Base-by-base conservation (phyloP, 805 yeast species). In the Saccharomycopsis lassenensis region DNA sequence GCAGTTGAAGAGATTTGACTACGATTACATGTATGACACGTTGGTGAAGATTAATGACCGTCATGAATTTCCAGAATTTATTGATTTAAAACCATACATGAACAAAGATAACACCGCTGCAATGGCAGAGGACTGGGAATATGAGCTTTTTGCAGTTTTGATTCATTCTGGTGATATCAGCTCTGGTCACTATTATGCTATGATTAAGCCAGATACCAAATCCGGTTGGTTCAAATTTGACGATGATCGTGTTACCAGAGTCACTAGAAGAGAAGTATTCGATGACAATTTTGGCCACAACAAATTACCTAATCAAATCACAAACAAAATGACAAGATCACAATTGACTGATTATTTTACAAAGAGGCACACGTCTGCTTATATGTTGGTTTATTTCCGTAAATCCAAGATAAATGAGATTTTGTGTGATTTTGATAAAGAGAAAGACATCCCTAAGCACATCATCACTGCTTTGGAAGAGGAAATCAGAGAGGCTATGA, bases 151-250 rank as follows among this genome's bases (percentile, higher is more conserved):
- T 56, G 95, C 97, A 7, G 98, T 91, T 2, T 63, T 91, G 39
- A 96, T 91, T 8, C 99, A 91, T 55, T 79, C 86, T 28, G 99
- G 99, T 41, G 95, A 89, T 51, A 78, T 91, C 33, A 82, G 94
- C 7, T 82, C 87, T 30, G 99, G 99, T 15, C 99, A 91, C 54
- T 91, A 91, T 57, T 91, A 91, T 52, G 91, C 98, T 0, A 69
- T 91, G 74, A 76, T 91, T 35, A 86, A 77, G 55, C 97, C 97
- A 2, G 68, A 68, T 18, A 61, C 67, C 2, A 63, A 69, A 15
- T 77, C 74, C 35, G 59, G 69, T 27, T 91, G 98, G 98, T 78
- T 71, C 54, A 68, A 89, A 51, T 91, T 89, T 62, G 99, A 91
- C 55, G 99, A 91, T 57, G 98, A 91, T 51, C 72, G 77, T 42